phyloP scores from a whole-genome alignment of 305 asterid species.

The Fraxinus albicans region DNA sequence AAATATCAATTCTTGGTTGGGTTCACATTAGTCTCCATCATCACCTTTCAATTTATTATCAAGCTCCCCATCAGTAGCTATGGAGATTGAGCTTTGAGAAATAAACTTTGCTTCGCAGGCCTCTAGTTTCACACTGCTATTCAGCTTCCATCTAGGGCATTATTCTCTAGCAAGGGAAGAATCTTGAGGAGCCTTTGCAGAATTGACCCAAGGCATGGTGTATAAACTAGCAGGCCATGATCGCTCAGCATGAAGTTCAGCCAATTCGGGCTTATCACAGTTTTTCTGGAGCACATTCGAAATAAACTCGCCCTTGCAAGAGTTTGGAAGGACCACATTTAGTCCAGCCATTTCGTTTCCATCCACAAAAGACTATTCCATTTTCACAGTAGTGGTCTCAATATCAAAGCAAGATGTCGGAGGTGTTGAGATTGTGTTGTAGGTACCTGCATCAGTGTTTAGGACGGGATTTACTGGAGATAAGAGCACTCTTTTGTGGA shows the following conservation, averaged over 20 bases:
- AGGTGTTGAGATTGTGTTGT: slow-evolving; percentile 8
- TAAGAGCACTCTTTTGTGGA: slow-evolving; percentile 14
- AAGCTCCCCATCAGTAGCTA: slow-evolving; percentile 18
- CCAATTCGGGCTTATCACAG: slow-evolving; percentile 23
- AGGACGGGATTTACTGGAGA: slow-evolving; percentile 11
- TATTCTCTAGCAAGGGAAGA: slow-evolving; percentile 24
- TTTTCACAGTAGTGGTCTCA: slow-evolving; percentile 30
- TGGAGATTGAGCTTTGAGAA: slow-evolving; percentile 31
- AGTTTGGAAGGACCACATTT: not conserved
- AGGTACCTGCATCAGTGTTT: slow-evolving; percentile 12
- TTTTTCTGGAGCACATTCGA: not conserved
- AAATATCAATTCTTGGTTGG: too few species aligned
- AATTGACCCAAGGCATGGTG: slow-evolving; percentile 31
- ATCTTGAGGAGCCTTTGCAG: slow-evolving; percentile 19
- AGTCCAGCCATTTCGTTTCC: slow-evolving; percentile 12
- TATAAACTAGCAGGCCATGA: not conserved
- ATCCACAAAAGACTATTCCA: slow-evolving; percentile 33
- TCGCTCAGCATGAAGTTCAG: too few species aligned
- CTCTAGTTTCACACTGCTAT: not conserved
- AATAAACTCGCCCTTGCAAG: slow-evolving; percentile 8
- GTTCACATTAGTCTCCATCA: slow-evolving; percentile 8
- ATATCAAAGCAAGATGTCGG: slow-evolving; percentile 25
- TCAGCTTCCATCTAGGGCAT: slow-evolving; percentile 19
- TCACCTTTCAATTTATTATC: slow-evolving; percentile 11
- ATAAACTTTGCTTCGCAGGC: slow-evolving; percentile 18